Conservation (phyloP, 306 rosid species). For the Corylus americana region DNA sequence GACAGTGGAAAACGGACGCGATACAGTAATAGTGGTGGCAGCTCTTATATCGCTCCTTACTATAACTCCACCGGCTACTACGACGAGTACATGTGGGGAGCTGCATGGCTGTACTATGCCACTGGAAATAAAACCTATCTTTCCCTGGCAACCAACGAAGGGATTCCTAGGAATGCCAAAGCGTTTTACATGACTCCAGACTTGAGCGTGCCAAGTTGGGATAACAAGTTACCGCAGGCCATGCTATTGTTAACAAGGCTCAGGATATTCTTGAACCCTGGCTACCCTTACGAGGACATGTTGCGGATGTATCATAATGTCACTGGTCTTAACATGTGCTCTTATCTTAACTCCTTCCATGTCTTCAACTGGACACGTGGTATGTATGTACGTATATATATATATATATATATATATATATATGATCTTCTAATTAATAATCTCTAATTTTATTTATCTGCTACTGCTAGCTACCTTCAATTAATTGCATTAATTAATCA, state of each 20-base stretch:
- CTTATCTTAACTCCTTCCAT: conserved; percentile 48
- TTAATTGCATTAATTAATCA: background rate
- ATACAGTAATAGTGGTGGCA: conserved; percentile 33
- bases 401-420: too few relatives aligned
- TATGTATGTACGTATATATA: background rate
- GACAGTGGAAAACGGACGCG: conserved; percentile 37
- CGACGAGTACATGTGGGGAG: conserved; percentile 75
- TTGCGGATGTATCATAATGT: conserved; percentile 53
- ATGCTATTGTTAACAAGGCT: conserved; percentile 64
- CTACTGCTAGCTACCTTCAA: background rate
- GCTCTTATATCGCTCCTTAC: conserved; percentile 29
- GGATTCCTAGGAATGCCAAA: conserved; percentile 32
- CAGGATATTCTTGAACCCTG: conserved; percentile 57
- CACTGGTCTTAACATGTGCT: conserved; percentile 60
- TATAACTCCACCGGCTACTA: conserved; percentile 65
- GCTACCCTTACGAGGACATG: conserved; percentile 68
- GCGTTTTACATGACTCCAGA: conserved; percentile 41
- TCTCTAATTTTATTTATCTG: background rate
- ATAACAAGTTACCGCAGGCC: conserved; percentile 66
- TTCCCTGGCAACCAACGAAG: conserved; percentile 47
- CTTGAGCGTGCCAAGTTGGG: conserved; percentile 53
- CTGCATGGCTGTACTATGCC: conserved; percentile 64
- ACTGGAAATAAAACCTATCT: conserved; percentile 55
- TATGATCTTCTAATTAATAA: too few relatives aligned
- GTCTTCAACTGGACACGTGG: conserved; percentile 57